phyloP scores from a whole-genome alignment of 345 rosid genomes.

The Lepidium didymum region DNA sequence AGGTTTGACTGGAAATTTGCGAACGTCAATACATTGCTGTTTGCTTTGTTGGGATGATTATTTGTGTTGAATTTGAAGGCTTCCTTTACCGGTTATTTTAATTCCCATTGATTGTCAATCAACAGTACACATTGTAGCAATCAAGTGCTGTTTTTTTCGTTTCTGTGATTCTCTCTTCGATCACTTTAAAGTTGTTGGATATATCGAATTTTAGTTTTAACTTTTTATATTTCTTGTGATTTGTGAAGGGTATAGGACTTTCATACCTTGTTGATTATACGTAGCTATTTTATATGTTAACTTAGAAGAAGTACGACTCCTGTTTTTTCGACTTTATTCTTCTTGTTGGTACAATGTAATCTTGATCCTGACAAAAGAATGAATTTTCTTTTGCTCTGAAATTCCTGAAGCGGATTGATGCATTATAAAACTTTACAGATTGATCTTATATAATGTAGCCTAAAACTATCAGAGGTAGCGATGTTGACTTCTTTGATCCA shows the following conservation, averaged over 20 bases:
- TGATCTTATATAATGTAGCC: conserved; percentile 25
- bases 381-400: background rate
- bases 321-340: background rate
- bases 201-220: background rate
- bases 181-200: background rate
- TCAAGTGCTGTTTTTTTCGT: background rate
- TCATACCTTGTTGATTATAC: background rate
- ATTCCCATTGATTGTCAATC: background rate
- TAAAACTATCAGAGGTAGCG: conserved; percentile 21
- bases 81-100: background rate
- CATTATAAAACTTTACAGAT: background rate
- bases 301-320: background rate
- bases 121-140: background rate
- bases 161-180: background rate
- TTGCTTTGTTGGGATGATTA: background rate
- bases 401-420: background rate
- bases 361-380: background rate
- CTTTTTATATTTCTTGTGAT: background rate
- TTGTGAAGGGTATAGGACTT: background rate
- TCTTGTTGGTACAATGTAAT: background rate
- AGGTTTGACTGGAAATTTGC: background rate
- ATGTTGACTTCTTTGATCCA: conserved; percentile 62
- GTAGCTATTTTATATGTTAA: background rate
- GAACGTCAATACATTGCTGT: background rate
- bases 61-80: background rate